Conservation (phyloP, 2,329 filamentous ascomycete genomes). For the Fusarium torreyae region DNA sequence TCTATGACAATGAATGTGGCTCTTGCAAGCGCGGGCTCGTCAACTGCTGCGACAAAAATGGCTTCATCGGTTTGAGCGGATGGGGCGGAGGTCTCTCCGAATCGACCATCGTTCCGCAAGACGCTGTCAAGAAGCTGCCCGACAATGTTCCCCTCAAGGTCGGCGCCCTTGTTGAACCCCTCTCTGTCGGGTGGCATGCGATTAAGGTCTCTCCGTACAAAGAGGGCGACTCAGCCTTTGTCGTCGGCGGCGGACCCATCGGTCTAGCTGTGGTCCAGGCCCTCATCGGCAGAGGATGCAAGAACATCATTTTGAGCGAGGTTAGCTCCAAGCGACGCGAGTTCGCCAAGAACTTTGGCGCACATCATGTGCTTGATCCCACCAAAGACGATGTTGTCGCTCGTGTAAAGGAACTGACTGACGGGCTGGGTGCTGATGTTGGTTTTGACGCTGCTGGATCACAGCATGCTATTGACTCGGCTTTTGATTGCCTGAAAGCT, state of each 20-base stretch:
- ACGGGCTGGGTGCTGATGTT: slow-evolving; percentile 13
- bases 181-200: slow-evolving; percentile 25
- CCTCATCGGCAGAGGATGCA: slow-evolving; percentile 13
- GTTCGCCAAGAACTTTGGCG: slow-evolving; percentile 27
- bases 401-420: slow-evolving; percentile 5
- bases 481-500: slow-evolving; percentile 23
- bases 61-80: slow-evolving; percentile 8
- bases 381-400: slow-evolving; percentile 31
- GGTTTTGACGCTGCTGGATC: slow-evolving; percentile 26
- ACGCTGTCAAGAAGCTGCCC: slow-evolving; percentile 21
- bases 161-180: slow-evolving; percentile 17
- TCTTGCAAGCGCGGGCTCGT: slow-evolving; percentile 17
- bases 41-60: slow-evolving; percentile 26
- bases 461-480: slow-evolving; percentile 15
- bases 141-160: slow-evolving; percentile 20
- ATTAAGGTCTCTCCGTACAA: slow-evolving; percentile 20
- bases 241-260: slow-evolving; percentile 18
- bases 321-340: slow-evolving; percentile 25
- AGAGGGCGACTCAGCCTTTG: slow-evolving; percentile 19
- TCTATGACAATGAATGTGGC: slow-evolving; percentile 23
- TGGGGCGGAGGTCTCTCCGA: slow-evolving; percentile 26
- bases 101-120: slow-evolving; percentile 6
- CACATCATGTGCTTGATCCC: slow-evolving; percentile 23
- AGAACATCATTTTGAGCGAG: slow-evolving; percentile 25
- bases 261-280: slow-evolving; percentile 23